Evolutionary conservation across 208 protist genomes (phyloP).

Genomic region (Trypanosoma caninum): DNA sequence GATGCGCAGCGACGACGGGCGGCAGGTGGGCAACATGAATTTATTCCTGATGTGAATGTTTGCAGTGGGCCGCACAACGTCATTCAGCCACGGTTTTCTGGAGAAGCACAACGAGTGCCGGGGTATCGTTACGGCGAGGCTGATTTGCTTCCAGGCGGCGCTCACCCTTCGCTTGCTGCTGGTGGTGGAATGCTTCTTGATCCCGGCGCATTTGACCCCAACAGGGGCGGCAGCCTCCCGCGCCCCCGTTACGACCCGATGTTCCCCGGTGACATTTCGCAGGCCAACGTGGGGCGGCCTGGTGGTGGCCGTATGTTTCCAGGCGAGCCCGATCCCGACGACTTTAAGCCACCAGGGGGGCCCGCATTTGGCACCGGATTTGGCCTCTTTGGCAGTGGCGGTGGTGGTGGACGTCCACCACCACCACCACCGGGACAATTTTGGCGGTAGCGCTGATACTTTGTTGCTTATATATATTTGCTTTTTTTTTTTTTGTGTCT

Average conservation of each 20-base stretch:
- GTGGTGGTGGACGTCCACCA: background rate
- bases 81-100: conserved; percentile 28
- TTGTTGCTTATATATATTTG: conserved; percentile 2
- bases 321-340: conserved; percentile 78
- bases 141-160: conserved; percentile 64
- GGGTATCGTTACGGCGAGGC: conserved; percentile 71
- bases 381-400: conserved; percentile 5
- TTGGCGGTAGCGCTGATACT: too few species aligned
- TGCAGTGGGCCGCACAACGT: background rate
- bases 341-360: conserved; percentile 56
- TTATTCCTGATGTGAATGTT: background rate
- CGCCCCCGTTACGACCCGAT: conserved; percentile 78
- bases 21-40: background rate
- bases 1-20: background rate
- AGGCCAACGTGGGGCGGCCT: conserved; percentile 4
- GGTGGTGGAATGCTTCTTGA: conserved; percentile 56
- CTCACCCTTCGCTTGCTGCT: conserved; percentile 7
- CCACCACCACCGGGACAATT: background rate
- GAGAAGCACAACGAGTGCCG: conserved; percentile 37
- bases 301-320: conserved; percentile 33
- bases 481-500: background rate
- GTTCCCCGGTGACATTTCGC: conserved; percentile 54
- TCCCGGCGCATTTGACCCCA: conserved; percentile 37
- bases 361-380: conserved; percentile 47
- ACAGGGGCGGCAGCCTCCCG: conserved; percentile 8